These are phyloP conservation scores for Colletotrichum tropicale DNA, from an alignment of 2,329 filamentous ascomycete genomes.

Conservation along the genomic window DNA sequence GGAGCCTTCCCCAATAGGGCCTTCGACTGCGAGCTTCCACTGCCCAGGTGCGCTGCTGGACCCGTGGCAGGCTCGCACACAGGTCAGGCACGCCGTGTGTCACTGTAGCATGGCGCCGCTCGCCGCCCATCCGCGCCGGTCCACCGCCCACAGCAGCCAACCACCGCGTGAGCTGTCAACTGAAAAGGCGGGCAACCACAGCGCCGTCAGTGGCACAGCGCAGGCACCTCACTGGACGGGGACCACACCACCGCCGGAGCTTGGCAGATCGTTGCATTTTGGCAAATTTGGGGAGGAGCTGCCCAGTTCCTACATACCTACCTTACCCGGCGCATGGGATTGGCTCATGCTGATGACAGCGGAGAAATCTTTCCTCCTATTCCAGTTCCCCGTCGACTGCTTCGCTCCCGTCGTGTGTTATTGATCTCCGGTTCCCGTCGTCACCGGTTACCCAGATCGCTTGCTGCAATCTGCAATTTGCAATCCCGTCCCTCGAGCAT, in stretches of 20 bases:
- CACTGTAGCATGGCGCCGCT: neutral
- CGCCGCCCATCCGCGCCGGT: neutral
- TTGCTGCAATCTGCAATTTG: neutral
- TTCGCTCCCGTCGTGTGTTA: neutral
- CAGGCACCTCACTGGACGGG: neutral
- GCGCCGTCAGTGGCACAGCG: neutral
- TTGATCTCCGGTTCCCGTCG: neutral
- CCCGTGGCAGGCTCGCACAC: neutral
- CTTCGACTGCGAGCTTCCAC: neutral
- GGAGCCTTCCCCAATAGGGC: neutral
- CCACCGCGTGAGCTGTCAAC: neutral
- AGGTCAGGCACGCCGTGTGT: neutral
- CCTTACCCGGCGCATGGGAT: neutral
- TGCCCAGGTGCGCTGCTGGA: neutral
- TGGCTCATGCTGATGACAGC: neutral
- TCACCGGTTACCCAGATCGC: neutral
- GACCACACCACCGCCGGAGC: neutral
- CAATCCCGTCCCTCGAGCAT: neutral
- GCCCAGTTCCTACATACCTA: neutral
- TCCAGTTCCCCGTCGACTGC: neutral
- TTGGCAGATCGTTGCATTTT: conserved; percentile 6
- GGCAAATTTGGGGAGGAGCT: neutral
- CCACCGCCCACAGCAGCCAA: neutral
- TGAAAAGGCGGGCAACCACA: neutral
- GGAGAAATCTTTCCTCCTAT: conserved; percentile 5